Evolutionary conservation across 2,329 filamentous ascomycete species (phyloP).

Genomic region (Fusarium burgessii): DNA sequence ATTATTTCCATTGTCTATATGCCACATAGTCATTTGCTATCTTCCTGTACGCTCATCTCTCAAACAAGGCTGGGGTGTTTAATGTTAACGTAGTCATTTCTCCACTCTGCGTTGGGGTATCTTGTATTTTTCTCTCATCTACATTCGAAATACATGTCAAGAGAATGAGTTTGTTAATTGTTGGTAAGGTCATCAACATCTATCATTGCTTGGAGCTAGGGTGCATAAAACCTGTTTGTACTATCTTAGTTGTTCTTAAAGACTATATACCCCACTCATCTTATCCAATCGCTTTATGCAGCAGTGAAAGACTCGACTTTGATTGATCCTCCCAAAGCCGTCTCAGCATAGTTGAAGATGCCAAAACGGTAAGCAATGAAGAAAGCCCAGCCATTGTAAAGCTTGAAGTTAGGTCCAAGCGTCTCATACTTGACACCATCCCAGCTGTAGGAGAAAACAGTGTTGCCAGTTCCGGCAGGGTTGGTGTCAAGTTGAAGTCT

Average conservation of each 20-base stretch:
- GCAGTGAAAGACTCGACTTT: conserved; percentile 36
- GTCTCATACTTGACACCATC: conserved; percentile 33
- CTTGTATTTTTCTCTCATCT: not conserved
- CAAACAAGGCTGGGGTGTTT: too few relatives aligned
- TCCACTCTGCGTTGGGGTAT: not conserved
- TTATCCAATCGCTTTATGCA: not conserved
- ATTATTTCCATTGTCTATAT: not conserved
- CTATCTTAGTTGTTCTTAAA: not conserved
- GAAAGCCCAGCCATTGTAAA: conserved; percentile 59
- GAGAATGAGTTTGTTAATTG: accelerated
- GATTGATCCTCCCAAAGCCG: conserved; percentile 53
- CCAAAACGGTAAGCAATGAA: conserved; percentile 63
- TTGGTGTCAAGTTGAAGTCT: conserved; percentile 42
- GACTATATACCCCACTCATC: not conserved
- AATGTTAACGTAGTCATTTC: not conserved
- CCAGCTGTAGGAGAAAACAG: conserved; percentile 38
- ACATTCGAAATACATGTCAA: too few relatives aligned
- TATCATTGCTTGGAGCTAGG: not conserved
- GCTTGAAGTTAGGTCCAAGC: conserved; percentile 50
- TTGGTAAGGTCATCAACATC: not conserved
- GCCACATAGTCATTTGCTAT: accelerated
- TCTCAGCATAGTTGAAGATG: conserved; percentile 63
- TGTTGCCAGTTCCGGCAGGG: conserved; percentile 36
- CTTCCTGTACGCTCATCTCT: accelerated
- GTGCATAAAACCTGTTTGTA: not conserved